phyloP scores from a whole-genome alignment of 1,284 basidiomycete genomes.

The Irpex rosettiformis region DNA sequence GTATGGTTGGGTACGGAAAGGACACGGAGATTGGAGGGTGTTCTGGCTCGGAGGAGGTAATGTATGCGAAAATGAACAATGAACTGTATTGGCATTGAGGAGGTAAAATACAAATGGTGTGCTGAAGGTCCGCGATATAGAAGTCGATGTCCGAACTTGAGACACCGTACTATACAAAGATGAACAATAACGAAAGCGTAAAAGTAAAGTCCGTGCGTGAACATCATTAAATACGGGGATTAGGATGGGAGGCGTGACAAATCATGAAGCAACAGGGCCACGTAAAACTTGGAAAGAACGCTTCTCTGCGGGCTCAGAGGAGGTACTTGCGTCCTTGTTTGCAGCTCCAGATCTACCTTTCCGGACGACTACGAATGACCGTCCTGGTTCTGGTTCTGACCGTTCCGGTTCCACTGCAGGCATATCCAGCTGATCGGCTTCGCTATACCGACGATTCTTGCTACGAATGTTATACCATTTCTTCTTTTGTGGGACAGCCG shows the following conservation, averaged over 20 bases:
- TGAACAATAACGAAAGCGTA: conserved; percentile 3
- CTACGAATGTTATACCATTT: conserved; percentile 63
- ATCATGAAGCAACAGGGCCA: conserved; percentile 22
- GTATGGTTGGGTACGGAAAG: conserved; percentile 73
- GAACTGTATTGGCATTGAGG: conserved; percentile 8
- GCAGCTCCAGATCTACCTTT: conserved; percentile 37
- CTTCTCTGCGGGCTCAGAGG: conserved; percentile 17
- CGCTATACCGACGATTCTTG: conserved; percentile 57
- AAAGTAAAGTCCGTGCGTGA: conserved; percentile 9
- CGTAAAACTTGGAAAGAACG: conserved; percentile 36
- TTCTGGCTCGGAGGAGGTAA: conserved; percentile 70
- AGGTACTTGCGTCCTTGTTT: conserved; percentile 9
- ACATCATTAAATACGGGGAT: conserved; percentile 10
- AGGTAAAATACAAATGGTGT: conserved; percentile 10
- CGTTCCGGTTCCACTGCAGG: conserved; percentile 10
- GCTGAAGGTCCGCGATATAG: conserved; percentile 3
- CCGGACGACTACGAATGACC: conserved; percentile 71
- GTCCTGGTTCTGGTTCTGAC: conserved; percentile 35
- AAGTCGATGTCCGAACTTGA: conserved; percentile 5
- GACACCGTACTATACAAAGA: neutral
- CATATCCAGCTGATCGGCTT: conserved; percentile 36
- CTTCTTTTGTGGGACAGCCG: conserved; percentile 38
- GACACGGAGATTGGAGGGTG: conserved; percentile 66
- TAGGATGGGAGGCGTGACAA: neutral
- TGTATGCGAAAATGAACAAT: conserved; percentile 22